Conservation (phyloP, 768 basidiomycete genomes). For the Xanthoconium purpureum region DNA sequence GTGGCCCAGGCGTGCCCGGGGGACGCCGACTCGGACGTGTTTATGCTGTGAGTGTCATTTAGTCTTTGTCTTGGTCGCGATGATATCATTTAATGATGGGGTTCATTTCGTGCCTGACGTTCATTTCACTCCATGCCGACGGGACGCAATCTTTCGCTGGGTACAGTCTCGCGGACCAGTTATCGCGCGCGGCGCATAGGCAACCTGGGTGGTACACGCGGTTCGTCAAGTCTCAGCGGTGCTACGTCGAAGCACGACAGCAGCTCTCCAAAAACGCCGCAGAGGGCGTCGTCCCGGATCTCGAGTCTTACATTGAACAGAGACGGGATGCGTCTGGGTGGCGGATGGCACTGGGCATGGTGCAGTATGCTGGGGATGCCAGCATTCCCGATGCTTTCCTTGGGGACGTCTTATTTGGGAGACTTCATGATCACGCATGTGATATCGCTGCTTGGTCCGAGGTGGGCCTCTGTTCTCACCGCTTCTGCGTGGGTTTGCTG, state of each 20-base stretch:
- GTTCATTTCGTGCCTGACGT: slow-evolving; percentile 3
- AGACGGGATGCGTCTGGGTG: slow-evolving; percentile 50
- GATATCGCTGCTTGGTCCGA: slow-evolving; percentile 54
- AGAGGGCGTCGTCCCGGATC: slow-evolving; percentile 30
- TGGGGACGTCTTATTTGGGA: slow-evolving; percentile 26
- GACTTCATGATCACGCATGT: slow-evolving; percentile 40
- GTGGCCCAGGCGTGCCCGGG: neutral
- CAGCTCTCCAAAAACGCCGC: slow-evolving; percentile 26
- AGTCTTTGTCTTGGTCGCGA: neutral
- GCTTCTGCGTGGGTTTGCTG: neutral
- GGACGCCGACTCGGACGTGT: slow-evolving; percentile 7
- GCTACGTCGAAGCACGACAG: slow-evolving; percentile 33
- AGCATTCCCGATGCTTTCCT: slow-evolving; percentile 32
- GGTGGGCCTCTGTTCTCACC: slow-evolving; percentile 31
- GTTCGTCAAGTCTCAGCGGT: slow-evolving; percentile 37
- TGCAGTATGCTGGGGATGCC: slow-evolving; percentile 52
- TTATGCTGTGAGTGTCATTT: slow-evolving; percentile 20
- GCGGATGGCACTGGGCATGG: slow-evolving; percentile 48
- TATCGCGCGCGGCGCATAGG: slow-evolving; percentile 34
- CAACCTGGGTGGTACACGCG: slow-evolving; percentile 41
- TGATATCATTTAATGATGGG: slow-evolving; percentile 8
- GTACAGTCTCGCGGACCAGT: slow-evolving; percentile 38
- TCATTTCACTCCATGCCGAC: neutral
- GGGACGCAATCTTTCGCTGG: neutral
- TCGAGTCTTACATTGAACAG: slow-evolving; percentile 46